These are phyloP conservation scores for Syzygium jambos DNA, from an alignment of 345 rosid genomes.

Conservation along the genomic window DNA sequence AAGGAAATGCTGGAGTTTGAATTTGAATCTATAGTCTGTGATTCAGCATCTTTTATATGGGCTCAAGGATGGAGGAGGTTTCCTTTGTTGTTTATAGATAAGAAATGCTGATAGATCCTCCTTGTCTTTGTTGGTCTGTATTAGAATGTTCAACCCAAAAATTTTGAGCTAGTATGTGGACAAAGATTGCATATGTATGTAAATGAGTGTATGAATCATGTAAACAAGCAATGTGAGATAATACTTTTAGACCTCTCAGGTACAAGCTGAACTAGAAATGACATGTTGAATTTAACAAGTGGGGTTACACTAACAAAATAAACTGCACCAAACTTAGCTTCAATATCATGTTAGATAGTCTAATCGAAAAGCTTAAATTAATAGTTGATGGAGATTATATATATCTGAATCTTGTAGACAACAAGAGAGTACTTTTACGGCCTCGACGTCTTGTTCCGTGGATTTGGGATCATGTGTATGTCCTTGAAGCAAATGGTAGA, in stretches of 20 bases:
- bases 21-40: not conserved
- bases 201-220: not conserved
- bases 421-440: not conserved
- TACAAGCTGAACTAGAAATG: not conserved
- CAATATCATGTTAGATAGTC: not conserved
- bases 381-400: not conserved
- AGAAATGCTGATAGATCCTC: not conserved
- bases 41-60: not conserved
- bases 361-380: not conserved
- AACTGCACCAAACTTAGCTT: fast-evolving
- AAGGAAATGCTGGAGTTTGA: not conserved
- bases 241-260: not conserved
- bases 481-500: not conserved
- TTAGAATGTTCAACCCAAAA: not conserved
- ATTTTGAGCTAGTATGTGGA: not conserved
- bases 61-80: not conserved
- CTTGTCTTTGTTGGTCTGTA: not conserved
- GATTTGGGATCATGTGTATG: not conserved
- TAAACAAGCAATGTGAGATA: not conserved
- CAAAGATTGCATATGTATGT: not conserved
- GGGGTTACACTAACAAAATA: not conserved
- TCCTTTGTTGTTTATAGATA: not conserved
- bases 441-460: not conserved
- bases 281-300: not conserved
- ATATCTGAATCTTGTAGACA: not conserved